phyloP scores from a whole-genome alignment of 257 asterid species.

The Primulina tabacum region DNA sequence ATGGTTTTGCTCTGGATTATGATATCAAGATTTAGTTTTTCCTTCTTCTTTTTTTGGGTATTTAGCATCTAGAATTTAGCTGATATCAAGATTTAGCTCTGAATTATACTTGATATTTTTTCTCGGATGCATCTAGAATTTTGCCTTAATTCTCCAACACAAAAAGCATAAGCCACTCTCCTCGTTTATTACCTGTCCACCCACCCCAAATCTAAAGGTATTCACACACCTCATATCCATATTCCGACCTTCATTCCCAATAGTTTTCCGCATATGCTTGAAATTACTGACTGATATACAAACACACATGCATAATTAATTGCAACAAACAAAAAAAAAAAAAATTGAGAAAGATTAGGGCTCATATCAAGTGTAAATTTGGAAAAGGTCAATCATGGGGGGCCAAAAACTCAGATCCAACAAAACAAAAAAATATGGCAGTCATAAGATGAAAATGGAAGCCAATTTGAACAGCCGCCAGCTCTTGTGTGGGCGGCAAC shows the following conservation, averaged over 20 bases:
- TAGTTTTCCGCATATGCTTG: too few species aligned
- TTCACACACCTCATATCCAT: too few species aligned
- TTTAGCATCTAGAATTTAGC: conserved; percentile 84
- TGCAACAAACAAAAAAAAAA: not conserved
- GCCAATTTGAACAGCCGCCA: not conserved
- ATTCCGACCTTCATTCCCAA: too few species aligned
- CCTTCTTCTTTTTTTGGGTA: conserved; percentile 5
- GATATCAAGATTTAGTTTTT: not conserved
- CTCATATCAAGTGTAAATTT: not conserved
- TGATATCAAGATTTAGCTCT: not conserved
- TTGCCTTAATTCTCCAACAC: too few species aligned
- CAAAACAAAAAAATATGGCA: not conserved
- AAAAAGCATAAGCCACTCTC: too few species aligned
- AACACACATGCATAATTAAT: not conserved
- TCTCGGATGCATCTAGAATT: too few species aligned
- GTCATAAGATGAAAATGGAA: not conserved
- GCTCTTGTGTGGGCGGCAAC: not conserved
- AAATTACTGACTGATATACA: too few species aligned
- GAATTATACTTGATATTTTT: too few species aligned
- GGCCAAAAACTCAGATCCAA: not conserved
- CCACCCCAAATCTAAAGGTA: too few species aligned
- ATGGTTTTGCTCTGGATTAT: too few species aligned
- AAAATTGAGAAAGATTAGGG: not conserved
- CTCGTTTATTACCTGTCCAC: too few species aligned
- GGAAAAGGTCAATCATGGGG: not conserved